Conservation (phyloP, 768 basidiomycete species). For the Filobasidium wieringae region DNA sequence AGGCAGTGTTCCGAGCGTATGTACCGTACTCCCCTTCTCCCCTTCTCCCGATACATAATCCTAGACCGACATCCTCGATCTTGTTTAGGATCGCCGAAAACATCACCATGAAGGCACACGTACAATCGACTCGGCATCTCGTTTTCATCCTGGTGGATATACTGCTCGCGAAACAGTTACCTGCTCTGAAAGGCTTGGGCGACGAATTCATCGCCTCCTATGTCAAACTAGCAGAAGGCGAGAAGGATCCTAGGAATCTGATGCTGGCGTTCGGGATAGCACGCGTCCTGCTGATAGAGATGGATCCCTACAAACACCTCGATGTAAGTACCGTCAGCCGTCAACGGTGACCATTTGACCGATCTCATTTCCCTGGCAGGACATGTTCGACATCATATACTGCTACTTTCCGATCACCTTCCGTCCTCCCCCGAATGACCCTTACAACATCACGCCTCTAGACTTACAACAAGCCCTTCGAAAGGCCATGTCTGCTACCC, state of each 20-base stretch:
- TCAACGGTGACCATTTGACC: neutral
- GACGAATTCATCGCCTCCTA: constrained; percentile 65
- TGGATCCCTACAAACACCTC: constrained; percentile 59
- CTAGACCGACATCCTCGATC: neutral
- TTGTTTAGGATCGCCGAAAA: constrained; percentile 55
- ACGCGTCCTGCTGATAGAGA: constrained; percentile 74
- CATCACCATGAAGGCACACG: constrained; percentile 68
- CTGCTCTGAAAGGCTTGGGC: constrained; percentile 59
- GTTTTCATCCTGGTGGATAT: constrained; percentile 73
- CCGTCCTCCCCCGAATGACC: constrained; percentile 83
- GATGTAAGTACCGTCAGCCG: constrained; percentile 50
- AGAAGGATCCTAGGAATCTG: constrained; percentile 94
- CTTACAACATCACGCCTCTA: constrained; percentile 78
- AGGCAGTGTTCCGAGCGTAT: constrained; percentile 51
- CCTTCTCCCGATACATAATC: neutral
- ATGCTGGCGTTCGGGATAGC: constrained; percentile 79
- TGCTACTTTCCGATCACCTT: constrained; percentile 99
- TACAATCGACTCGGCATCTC: constrained; percentile 66
- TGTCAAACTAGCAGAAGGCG: constrained; percentile 71
- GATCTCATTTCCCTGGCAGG: constrained; percentile 43
- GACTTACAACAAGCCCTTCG: constrained; percentile 64
- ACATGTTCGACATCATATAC: constrained; percentile 85
- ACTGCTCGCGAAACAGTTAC: constrained; percentile 48
- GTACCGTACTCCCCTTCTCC: constrained; percentile 34
- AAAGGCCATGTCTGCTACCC: constrained; percentile 62